phyloP scores from a whole-genome alignment of 768 basidiomycete genomes.

The Strobilomyces echinocephalus region DNA sequence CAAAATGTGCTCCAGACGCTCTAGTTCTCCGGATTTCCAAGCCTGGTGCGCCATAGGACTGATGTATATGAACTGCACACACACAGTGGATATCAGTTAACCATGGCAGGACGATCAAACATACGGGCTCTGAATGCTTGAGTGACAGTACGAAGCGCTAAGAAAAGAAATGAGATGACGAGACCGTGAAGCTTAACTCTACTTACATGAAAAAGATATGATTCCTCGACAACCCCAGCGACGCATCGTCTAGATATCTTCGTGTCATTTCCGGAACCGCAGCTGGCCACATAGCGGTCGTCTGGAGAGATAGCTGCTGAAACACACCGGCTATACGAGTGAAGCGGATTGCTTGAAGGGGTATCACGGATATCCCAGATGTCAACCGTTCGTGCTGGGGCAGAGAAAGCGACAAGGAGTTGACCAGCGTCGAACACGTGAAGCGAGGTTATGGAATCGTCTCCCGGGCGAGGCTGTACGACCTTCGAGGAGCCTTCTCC shows the following conservation, averaged over 20 bases:
- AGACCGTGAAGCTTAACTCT: background rate
- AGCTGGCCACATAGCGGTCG: background rate
- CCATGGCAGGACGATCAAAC: background rate
- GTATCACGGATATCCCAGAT: constrained; percentile 11
- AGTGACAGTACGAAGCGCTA: constrained; percentile 3
- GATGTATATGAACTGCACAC: constrained; percentile 13
- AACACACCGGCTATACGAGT: background rate
- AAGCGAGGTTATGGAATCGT: constrained; percentile 4
- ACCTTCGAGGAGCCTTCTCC: background rate
- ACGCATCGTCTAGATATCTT: constrained; percentile 1
- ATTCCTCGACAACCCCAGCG: background rate
- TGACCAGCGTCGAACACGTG: background rate
- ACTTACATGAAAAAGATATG: constrained; percentile 5
- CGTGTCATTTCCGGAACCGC: background rate
- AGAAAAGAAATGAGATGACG: background rate
- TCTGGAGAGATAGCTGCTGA: constrained; percentile 4
- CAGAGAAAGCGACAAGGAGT: constrained; percentile 11
- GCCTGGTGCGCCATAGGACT: background rate
- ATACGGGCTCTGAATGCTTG: constrained; percentile 4
- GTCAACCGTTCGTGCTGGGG: constrained; percentile 5
- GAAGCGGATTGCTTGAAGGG: background rate
- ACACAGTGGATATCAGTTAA: background rate
- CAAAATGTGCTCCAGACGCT: constrained; percentile 3
- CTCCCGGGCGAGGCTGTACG: background rate
- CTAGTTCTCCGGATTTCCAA: constrained; percentile 9